Evolutionary conservation across 371 early-diverging fungal species (phyloP), one percentile per base, ranked within the genome.

Genomic region (Mortierella sp.): DNA sequence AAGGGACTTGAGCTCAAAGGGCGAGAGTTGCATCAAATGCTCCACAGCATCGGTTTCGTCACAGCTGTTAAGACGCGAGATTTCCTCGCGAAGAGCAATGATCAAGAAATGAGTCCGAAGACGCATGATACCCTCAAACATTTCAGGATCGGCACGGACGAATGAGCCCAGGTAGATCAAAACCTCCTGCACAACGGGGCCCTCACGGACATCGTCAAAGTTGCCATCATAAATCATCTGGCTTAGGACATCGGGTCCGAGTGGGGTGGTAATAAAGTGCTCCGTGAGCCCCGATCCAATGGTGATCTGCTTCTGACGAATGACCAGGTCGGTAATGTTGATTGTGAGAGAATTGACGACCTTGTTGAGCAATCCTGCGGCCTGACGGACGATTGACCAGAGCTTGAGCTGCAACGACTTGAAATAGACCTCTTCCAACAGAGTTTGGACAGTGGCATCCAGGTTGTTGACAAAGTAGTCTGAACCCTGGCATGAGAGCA

Each of bases 71-170:
- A 94, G 88, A 21, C 95, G 92, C 42, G 94, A 92, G 58, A 97
- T 94, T 81, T 97, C 97, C 82, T 97, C 97, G 57, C 96, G 91
- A 77, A 97, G 89, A 0, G 96, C 96, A 87, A 96, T 94, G 68
- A 97, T 93, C 78, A 97, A 92, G 75, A 92, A 94, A 80, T 96
- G 96, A 0, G 95, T 96, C 31, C 97, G 94, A 1, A 97, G 89
- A 24, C 96, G 91, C 88, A 96, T 90, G 78, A 97, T 96, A 50
- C 97, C 97, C 21, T 95, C 94, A 90, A 97, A 96, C 88, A 96
- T 89, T 10, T 86, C 80, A 0, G 96, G 95, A 19, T 89, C 88
- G 14, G 94, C 90, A 4, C 96, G 91, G 34, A 96, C 94, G 60
- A 97, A 92, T 34, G 93, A 93, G 1, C 96, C 96, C 7, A 96